Evolutionary conservation across 345 rosid genomes (phyloP).

Genomic region (Pseudoturritis turrita): DNA sequence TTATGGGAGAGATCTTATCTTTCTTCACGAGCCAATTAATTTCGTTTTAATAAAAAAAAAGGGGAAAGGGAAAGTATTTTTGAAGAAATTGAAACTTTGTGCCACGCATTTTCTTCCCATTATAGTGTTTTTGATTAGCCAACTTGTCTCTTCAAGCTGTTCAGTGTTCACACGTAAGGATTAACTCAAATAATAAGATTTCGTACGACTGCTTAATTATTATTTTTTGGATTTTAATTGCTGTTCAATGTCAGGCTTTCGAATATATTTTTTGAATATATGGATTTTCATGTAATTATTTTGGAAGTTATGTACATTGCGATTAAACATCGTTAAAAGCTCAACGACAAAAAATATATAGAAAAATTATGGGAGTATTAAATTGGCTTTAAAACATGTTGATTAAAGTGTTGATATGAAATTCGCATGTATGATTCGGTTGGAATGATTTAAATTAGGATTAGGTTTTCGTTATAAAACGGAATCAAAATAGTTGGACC

Average conservation of each 20-base stretch:
- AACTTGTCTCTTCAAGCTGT: slow-evolving; percentile 17
- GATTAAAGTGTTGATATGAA: no score
- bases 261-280: neutral
- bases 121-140: slow-evolving; percentile 14
- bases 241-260: neutral
- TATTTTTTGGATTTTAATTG: neutral
- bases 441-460: no score
- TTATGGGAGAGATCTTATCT: slow-evolving; percentile 1
- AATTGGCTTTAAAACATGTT: no score
- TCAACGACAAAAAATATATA: no score
- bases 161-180: slow-evolving; percentile 4
- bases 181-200: neutral
- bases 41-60: neutral
- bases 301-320: neutral
- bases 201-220: neutral
- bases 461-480: no score
- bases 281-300: neutral
- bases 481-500: no score
- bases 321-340: neutral
- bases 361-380: no score
- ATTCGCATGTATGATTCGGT: no score
- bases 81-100: neutral
- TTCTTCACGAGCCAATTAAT: slow-evolving; percentile 5
- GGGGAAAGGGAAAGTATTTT: neutral
- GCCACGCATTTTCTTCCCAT: slow-evolving; percentile 12